Base-by-base conservation (phyloP, 1,284 basidiomycete genomes). In the Papiliotrema nemorosa region DNA sequence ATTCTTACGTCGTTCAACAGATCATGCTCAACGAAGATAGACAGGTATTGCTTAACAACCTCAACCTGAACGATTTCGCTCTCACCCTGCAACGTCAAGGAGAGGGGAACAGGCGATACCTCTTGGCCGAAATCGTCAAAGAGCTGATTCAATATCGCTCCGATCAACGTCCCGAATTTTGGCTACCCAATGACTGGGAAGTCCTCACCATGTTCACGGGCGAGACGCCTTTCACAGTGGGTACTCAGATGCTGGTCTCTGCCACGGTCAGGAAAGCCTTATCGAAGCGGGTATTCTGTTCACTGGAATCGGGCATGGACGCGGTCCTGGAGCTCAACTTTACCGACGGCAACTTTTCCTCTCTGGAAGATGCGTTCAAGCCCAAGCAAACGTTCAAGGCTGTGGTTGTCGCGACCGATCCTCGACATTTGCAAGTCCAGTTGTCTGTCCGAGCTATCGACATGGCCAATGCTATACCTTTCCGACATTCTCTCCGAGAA, bases 31-130 rank as follows among this genome's bases (percentile, higher is more conserved):
- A 93, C 66, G 78, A 78, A 24, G 85, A 90, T 57, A 85, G 84
- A 60, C 85, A 83, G 52, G 82, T 81, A 64, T 97, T 94, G 76
- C 79, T 99, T 18, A 82, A 85, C 50, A 90, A 94, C 60, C 84
- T 98, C 53, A 94, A 92, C 67, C 78, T 99, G 58, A 94, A 97
- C 71, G 92, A 97, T 70, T 98, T 97, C 68, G 94, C 94, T 5
- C 83, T 87, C 72, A 94, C 90, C 74, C 83, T 98, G 63, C 87
- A 86, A 64, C 60, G 64, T 14, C 64, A 72, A 50, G 88, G 88
- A 62, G 79, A 86, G 55, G 87, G 90, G 46, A 85, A 84, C 68
- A 97, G 96, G 75, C 84, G 91, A 9, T 83, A 90, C 59, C 88
- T 88, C 0, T 79, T 97, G 31, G 86, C 90, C 67, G 80, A 90